Evolutionary conservation across 441 rosid species (phyloP), one percentile per base, ranked within the genome.

Genomic region (Capsella rubella): DNA sequence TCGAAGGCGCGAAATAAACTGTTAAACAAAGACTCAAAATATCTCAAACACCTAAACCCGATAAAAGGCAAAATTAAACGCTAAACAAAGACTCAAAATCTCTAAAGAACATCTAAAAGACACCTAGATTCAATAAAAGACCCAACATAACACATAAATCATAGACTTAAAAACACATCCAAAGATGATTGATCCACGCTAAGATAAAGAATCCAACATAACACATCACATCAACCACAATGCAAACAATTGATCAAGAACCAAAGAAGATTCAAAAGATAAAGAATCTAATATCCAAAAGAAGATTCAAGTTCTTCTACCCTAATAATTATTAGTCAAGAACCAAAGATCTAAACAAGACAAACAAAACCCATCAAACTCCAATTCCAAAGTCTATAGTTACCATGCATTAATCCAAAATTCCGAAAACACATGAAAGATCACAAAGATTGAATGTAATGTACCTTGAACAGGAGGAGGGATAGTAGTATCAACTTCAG

Each of bases 401-500:
- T 9, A 6, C 15, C n/a, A 43, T 11, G 13, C 29, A 5, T 62
- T 45, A 27, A 62, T 28, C 14, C 39, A 45, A 18, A 18, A 62
- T 28, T 43, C 37, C 21, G 12, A 3, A 37, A 37, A 58, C 15
- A 10, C n/a, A 58, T 11, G 13, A 3, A 6, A 35, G 5, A 58
- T 5, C 5, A 59, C 32, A 12, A 59, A 21, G 21, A 6, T 21
- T 39, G 16, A 11, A 6, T 21, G 64, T 39, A 39, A 63, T 25
- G 39, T 77, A 77, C 80, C 80, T 77, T 71, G 76, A 64, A 71
- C 63, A 77, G 50, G 62, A 71, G 72, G 72, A 35, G 21, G 56
- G 3, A 42, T 2, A 8, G 59, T 3, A 5, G 59, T 58, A 28
- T 71, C 80, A 43, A 76, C 42, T 57, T 76, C 80, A 14, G 72